Evolutionary conservation across 192 early-diverging fungal species (phyloP).

Genomic region (Coemansia aciculifera): DNA sequence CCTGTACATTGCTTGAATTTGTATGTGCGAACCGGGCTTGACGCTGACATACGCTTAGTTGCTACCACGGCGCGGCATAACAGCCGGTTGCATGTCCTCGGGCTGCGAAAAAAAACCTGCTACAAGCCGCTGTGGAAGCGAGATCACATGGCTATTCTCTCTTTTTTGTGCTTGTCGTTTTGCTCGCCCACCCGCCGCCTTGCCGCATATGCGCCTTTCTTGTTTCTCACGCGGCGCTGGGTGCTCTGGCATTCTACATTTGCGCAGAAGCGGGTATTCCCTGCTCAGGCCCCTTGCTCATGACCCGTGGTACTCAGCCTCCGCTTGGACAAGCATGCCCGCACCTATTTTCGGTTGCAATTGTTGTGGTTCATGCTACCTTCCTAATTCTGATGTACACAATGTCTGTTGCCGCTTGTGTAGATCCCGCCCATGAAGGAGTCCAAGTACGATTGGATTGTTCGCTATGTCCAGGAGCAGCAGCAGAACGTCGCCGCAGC

Average conservation of each 20-base stretch:
- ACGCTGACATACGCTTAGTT: not conserved
- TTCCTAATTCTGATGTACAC: slow-evolving; percentile 9
- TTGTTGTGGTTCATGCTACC: not conserved
- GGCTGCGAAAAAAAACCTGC: not conserved
- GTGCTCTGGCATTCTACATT: not conserved
- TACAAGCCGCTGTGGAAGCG: not conserved
- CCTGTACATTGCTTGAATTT: not conserved
- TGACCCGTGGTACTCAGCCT: slow-evolving; percentile 4
- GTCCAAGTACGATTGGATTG: slow-evolving; percentile 55
- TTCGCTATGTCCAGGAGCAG: slow-evolving; percentile 52
- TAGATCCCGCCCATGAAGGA: slow-evolving; percentile 56
- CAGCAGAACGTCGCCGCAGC: slow-evolving; percentile 45
- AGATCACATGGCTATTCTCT: not conserved
- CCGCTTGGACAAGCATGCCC: not conserved
- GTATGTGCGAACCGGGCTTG: not conserved
- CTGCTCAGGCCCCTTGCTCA: not conserved
- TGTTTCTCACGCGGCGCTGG: not conserved
- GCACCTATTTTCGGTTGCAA: slow-evolving; percentile 5
- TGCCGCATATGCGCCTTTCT: not conserved
- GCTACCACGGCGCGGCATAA: not conserved
- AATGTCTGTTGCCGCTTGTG: slow-evolving; percentile 3
- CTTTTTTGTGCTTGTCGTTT: not conserved
- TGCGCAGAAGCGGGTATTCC: not conserved
- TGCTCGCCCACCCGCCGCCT: too few relatives aligned
- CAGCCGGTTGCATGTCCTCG: not conserved